These are phyloP conservation scores for Phaeolepiota aurea DNA, from an alignment of 768 basidiomycete genomes.

Conservation along the genomic window DNA sequence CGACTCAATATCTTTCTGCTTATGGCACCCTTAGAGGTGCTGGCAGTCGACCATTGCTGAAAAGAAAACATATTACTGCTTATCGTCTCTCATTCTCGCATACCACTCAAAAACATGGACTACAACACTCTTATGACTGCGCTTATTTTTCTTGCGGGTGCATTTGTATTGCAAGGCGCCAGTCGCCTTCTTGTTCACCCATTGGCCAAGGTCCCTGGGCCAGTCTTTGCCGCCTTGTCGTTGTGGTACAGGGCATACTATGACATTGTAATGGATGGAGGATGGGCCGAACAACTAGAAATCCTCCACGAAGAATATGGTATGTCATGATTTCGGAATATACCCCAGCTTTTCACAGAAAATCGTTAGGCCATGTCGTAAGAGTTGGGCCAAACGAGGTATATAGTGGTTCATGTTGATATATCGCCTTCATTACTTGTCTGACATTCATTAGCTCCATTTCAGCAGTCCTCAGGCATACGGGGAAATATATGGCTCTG, in stretches of 20 bases:
- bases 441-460: slow-evolving; percentile 22
- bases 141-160: not conserved
- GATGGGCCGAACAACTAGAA: slow-evolving; percentile 25
- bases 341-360: no score
- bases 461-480: slow-evolving; percentile 32
- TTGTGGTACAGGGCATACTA: slow-evolving; percentile 24
- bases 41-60: no score
- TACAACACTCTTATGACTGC: not conserved
- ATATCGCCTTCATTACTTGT: not conserved
- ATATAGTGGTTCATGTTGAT: slow-evolving; percentile 4
- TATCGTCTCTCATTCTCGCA: no score
- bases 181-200: slow-evolving; percentile 17
- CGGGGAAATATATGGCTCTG: slow-evolving; percentile 31
- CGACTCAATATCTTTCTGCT: no score
- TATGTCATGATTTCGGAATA: slow-evolving; percentile 8
- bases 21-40: no score
- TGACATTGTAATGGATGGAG: slow-evolving; percentile 27
- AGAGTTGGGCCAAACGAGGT: slow-evolving; percentile 33
- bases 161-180: slow-evolving; percentile 3
- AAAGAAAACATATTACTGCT: no score
- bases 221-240: slow-evolving; percentile 22
- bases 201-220: slow-evolving; percentile 23
- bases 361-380: slow-evolving; percentile 27
- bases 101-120: slow-evolving; percentile 1
- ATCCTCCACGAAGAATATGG: slow-evolving; percentile 28